Base-by-base conservation (phyloP, 2,329 filamentous ascomycete genomes). In the Colletotrichum incanum region DNA sequence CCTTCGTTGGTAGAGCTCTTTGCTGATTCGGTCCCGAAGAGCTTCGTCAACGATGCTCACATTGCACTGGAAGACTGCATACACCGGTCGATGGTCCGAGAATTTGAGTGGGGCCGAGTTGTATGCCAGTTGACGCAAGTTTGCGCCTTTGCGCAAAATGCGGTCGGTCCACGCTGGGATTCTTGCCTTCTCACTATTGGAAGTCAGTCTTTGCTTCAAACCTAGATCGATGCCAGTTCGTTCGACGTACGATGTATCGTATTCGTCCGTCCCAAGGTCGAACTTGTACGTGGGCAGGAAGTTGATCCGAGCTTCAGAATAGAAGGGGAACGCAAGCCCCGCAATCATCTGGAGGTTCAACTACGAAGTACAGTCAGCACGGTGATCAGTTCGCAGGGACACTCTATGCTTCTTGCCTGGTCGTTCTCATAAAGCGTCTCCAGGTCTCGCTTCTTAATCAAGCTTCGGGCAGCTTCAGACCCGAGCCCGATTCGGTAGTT, bases 131-230 rank as follows among this genome's bases (percentile, higher is more conserved):
- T 98, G 96, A 52, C 92, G 91, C 45, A 99, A 88, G 76, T 94
- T 95, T 72, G 89, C 85, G 9, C 96, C 96, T 83, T 95, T 97
- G 71, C 94, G 92, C 11, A 99, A 84, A 56, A 99, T 93, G 47
- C 96, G 93, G 82, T 99, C 96, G 73, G 95, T 98, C 96, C 96
- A 99, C 0, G 96, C 96, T 3, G 96, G 96, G 74, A 98, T 98
- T 20, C 96, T 92, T 66, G 93, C 91, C 81, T 99, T 99, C 78
- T 98, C 96, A 60, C 92, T 93, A 62, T 18, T 58, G 5, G 41
- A n/a, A 43, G 74, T 87, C 71, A 85, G 81, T 64, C 61, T 49
- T 20, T 16, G 52, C 58, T 34, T 28, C 11, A 16, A 9, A 26
- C 6, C 5, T 23, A 4, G n/a, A 39, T 31, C 20, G 6, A 37